phyloP scores from a whole-genome alignment of 1,284 basidiomycete species.

The Microbotryum intermedium region DNA sequence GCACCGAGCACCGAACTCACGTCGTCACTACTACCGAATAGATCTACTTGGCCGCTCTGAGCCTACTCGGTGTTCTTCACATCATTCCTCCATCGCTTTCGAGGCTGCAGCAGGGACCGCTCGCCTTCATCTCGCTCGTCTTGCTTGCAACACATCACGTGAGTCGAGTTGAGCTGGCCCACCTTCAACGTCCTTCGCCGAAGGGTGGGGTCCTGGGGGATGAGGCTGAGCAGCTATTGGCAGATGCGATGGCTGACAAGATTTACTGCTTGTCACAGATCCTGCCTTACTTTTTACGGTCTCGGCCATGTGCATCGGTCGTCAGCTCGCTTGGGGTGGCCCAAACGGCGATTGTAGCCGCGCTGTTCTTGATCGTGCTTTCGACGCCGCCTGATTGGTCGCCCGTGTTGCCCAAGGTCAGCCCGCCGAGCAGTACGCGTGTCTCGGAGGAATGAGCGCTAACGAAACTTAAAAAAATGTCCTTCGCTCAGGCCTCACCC shows the following conservation, averaged over 20 bases:
- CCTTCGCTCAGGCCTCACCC: not conserved
- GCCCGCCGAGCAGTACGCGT: too few species aligned
- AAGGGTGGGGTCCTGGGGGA: too few species aligned
- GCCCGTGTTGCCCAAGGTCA: not conserved
- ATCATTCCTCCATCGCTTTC: not conserved
- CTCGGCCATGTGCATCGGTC: not conserved
- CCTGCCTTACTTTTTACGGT: not conserved
- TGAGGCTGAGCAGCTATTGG: too few species aligned
- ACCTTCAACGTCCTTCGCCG: too few species aligned
- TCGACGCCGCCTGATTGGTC: conserved; percentile 10
- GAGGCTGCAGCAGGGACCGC: not conserved
- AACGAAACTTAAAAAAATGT: not conserved
- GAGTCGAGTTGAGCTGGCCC: too few species aligned
- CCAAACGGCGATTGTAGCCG: not conserved
- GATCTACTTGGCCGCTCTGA: not conserved
- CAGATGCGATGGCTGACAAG: too few species aligned
- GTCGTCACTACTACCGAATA: not conserved
- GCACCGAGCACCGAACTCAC: too few species aligned
- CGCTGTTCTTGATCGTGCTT: conserved; percentile 9
- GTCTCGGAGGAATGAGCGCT: not conserved
- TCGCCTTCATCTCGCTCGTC: too few species aligned
- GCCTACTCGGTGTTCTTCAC: not conserved
- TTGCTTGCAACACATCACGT: too few species aligned
- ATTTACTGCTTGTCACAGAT: not conserved
- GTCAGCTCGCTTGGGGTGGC: conserved; percentile 8